Base-by-base conservation (phyloP, 2,329 filamentous ascomycete genomes). In the Gnomoniopsis sp. region DNA sequence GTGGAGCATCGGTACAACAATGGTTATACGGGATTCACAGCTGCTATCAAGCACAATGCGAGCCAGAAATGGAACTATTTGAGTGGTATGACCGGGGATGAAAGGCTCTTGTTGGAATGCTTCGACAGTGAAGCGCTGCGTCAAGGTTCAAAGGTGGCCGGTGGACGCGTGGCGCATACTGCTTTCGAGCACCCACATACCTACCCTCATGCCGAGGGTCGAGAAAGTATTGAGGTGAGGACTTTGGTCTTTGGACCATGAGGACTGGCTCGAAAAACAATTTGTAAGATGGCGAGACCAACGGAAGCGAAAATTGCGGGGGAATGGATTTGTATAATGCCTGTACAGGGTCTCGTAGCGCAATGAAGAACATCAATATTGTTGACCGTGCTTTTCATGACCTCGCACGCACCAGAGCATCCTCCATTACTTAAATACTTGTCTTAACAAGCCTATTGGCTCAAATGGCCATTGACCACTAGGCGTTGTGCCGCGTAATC, bases 151-250 rank as follows among this genome's bases (percentile, higher is more conserved):
- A 70, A 66, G 41, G 85, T 83, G 58, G 72, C 72, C 43, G 83
- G 81, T 17, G 84, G 84, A 0, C 72, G 83, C 52, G 75, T 84
- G 50, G 86, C 91, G 15, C 91, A 96, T 74, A 87, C 87, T 11
- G 91, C 91, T 0, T 97, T 96, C 73, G 77, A 81, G 43, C 89
- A 96, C 70, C 88, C 89, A 2, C 77, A 87, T 60, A 91, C 89
- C 1, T 83, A 86, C 2, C 75, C 79, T 19, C 88, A 87, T 49
- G 90, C 89, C 4, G 85, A 86, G 63, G 83, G 83, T 0, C 81
- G 92, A 64, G 90, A 96, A 78, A 96, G 91, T 70, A 96, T 97
- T 70, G 93, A 97, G 73, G 89, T 96, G 17, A 82, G 93, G 66
- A 87, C 90, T 38, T 77, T 96, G 71, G 89, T 96, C 0, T 96